These are phyloP conservation scores for Podospora bellae-mahoneyi DNA, from an alignment of 495 filamentous ascomycete genomes.

Conservation along the genomic window DNA sequence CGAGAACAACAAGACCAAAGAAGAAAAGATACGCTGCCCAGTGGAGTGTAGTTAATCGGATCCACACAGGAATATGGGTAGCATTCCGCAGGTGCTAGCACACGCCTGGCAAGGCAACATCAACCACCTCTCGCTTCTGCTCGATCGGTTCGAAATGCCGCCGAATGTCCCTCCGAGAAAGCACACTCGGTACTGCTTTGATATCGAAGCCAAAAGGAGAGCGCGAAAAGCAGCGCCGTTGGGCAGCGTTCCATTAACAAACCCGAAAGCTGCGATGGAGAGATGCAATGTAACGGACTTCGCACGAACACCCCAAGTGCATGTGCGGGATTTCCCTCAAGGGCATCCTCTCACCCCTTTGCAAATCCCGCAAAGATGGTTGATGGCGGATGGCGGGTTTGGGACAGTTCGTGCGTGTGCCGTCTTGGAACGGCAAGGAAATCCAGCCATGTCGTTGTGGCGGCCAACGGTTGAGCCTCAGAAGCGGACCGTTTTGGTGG, in stretches of 20 bases:
- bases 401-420: not conserved
- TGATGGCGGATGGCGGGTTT: not conserved
- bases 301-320: conserved; percentile 17
- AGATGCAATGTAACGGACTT: conserved; percentile 34
- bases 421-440: conserved; percentile 12
- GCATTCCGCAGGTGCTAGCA: not conserved
- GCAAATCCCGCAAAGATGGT: conserved; percentile 16
- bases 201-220: not conserved
- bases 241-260: conserved; percentile 29
- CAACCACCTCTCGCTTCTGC: conserved; percentile 1
- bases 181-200: not conserved
- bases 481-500: conserved; percentile 5
- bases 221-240: conserved; percentile 1
- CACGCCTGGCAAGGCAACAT: not conserved
- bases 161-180: conserved; percentile 7
- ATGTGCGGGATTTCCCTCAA: conserved; percentile 19
- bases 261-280: conserved; percentile 31
- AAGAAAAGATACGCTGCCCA: not conserved
- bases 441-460: conserved; percentile 18
- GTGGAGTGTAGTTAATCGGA: not conserved
- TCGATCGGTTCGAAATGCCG: conserved; percentile 12
- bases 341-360: conserved; percentile 12
- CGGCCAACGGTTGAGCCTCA: conserved; percentile 6
- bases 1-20: not conserved
- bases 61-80: not conserved